Percentiles rank a stretch among this genome's conserved stretches.
These are phyloP conservation scores for Aphanomyces stellatus DNA, from an alignment of 352 stramenopile genomes.

Conservation along the genomic window DNA sequence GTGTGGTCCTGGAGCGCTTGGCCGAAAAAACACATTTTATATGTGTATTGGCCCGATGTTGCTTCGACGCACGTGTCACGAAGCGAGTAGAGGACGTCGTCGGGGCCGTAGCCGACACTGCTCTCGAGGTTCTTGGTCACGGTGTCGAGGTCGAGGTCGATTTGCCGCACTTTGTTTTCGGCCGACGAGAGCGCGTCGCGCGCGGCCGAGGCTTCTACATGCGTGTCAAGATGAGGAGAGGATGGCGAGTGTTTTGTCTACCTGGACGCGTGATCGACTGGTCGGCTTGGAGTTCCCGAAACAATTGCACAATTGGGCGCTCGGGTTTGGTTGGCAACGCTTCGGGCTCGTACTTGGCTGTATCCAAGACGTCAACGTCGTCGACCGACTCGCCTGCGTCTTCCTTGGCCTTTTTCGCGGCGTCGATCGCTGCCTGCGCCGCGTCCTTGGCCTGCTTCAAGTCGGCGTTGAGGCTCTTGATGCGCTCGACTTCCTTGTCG, in stretches of 20 bases:
- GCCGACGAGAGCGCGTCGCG: slow-evolving; percentile 38
- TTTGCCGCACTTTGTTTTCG: slow-evolving; percentile 28
- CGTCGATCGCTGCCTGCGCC: too few species aligned
- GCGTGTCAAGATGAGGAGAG: background rate
- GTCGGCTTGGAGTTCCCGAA: slow-evolving; percentile 36
- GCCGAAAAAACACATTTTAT: slow-evolving; percentile 81
- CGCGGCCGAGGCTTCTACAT: slow-evolving; percentile 34
- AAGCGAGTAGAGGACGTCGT: slow-evolving; percentile 58
- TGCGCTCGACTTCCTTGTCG: slow-evolving; percentile 38
- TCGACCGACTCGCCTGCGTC: slow-evolving; percentile 12
- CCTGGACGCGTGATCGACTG: slow-evolving; percentile 33
- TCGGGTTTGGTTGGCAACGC: slow-evolving; percentile 40
- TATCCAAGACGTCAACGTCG: slow-evolving; percentile 21
- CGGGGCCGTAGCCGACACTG: slow-evolving; percentile 55
- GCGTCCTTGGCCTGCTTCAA: slow-evolving; percentile 29
- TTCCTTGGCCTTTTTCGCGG: slow-evolving; percentile 22
- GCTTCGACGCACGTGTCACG: slow-evolving; percentile 63
- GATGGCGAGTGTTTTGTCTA: background rate
- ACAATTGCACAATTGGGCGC: slow-evolving; percentile 52
- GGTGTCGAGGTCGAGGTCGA: slow-evolving; percentile 27
- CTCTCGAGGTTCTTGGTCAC: slow-evolving; percentile 30
- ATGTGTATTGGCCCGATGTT: slow-evolving; percentile 69
- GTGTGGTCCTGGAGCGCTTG: slow-evolving; percentile 71
- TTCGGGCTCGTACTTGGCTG: slow-evolving; percentile 33
- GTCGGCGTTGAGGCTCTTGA: slow-evolving; percentile 47